These are phyloP conservation scores for Sphenostylis stenocarpa DNA, from an alignment of 306 rosid species.

Conservation along the genomic window DNA sequence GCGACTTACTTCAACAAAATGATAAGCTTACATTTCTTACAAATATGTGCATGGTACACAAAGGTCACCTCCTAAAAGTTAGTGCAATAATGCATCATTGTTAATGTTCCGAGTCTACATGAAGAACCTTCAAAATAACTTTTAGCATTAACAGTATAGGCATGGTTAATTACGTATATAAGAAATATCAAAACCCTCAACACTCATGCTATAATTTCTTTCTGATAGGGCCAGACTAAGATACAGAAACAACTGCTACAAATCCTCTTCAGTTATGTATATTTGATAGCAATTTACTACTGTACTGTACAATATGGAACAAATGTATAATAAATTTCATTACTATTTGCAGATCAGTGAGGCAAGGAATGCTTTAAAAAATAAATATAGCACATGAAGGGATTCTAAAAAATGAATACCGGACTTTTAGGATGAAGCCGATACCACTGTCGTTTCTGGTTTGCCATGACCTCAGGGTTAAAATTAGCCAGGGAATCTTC, in stretches of 20 bases:
- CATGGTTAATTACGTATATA: not conserved
- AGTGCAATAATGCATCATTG: slow-evolving; percentile 9
- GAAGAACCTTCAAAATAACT: slow-evolving; percentile 19
- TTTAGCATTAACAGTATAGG: slow-evolving; percentile 8
- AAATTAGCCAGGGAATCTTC: slow-evolving; percentile 41
- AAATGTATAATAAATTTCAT: not conserved
- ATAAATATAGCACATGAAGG: not conserved
- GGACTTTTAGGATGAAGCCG: slow-evolving; percentile 77
- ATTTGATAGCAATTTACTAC: not conserved
- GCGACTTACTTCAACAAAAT: slow-evolving; percentile 35
- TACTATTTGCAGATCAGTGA: slow-evolving; percentile 13
- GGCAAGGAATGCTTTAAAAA: slow-evolving; percentile 16
- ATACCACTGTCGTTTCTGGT: slow-evolving; percentile 98
- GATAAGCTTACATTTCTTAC: slow-evolving; percentile 30
- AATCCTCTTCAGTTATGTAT: not conserved
- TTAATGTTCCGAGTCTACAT: not conserved
- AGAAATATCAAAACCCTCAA: slow-evolving; percentile 4
- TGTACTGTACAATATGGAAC: not conserved
- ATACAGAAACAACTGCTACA: not conserved
- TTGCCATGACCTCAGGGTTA: slow-evolving; percentile 87
- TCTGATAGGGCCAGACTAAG: not conserved
- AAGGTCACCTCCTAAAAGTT: slow-evolving; percentile 29
- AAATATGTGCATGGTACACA: slow-evolving; percentile 30
- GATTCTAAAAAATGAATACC: slow-evolving; percentile 53
- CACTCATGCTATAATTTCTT: slow-evolving; percentile 4